Conservation (phyloP, 345 rosid genomes). For the Citrus hindsii region DNA sequence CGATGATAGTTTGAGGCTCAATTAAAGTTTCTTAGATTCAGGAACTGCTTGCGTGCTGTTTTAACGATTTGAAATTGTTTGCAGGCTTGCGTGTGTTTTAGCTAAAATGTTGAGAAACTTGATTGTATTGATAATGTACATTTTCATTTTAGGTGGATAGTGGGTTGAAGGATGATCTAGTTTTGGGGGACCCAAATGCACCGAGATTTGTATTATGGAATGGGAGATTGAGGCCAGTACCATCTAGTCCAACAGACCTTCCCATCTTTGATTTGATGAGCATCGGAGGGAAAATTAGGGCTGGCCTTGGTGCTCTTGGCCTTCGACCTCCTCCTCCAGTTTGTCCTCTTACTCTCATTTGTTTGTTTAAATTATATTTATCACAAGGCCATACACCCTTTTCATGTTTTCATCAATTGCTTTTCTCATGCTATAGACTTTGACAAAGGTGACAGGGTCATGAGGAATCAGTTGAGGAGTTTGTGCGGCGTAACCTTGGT, state of each 20-base stretch:
- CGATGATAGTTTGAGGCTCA: conserved; percentile 18
- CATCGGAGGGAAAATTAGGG: conserved; percentile 82
- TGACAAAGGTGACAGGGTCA: conserved; percentile 89
- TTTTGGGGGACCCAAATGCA: conserved; percentile 88
- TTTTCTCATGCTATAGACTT: conserved; percentile 47
- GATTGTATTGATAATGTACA: not conserved
- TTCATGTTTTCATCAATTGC: conserved; percentile 7
- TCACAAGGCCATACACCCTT: not conserved
- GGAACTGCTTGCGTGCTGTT: conserved; percentile 4
- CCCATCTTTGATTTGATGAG: conserved; percentile 88
- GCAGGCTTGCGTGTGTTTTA: not conserved
- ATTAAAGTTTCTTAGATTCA: not conserved
- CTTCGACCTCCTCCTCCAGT: conserved; percentile 89
- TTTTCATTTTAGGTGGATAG: conserved; percentile 61
- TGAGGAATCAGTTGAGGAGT: conserved; percentile 95
- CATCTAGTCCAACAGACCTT: conserved; percentile 66
- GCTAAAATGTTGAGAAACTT: not conserved
- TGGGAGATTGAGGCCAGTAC: conserved; percentile 87
- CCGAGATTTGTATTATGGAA: conserved; percentile 91
- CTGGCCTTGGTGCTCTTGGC: conserved; percentile 87
- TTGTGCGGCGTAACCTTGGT: conserved; percentile 92
- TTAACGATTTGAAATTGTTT: not conserved
- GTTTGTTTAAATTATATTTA: not conserved
- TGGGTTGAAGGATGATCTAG: conserved; percentile 81
- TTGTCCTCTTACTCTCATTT: conserved; percentile 38